A percentile compares a stretch with the other conserved stretches of the same genome.
These are phyloP conservation scores for Biscogniauxia marginata DNA, from an alignment of 2,329 filamentous ascomycete species.

Conservation along the genomic window DNA sequence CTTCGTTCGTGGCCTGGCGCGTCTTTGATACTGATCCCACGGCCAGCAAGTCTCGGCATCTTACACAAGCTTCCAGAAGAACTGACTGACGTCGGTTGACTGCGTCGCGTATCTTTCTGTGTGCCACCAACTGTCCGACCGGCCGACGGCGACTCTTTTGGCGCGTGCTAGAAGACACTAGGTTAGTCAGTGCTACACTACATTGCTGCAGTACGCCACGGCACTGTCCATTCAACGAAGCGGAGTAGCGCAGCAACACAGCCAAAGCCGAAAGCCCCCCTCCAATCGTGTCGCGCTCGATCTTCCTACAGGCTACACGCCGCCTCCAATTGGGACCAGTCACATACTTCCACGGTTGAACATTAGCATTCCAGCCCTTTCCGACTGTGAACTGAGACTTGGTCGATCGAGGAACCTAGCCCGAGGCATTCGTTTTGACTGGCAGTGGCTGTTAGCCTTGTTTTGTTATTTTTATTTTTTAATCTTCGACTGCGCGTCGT, in stretches of 20 bases:
- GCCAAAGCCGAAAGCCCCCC: slow-evolving; percentile 10
- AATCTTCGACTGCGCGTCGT: not conserved
- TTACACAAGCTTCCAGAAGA: not conserved
- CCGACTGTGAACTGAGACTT: slow-evolving; percentile 18
- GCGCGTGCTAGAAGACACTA: too few relatives aligned
- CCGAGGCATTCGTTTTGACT: slow-evolving; percentile 17
- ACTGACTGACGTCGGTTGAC: too few relatives aligned
- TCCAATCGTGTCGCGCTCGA: slow-evolving; percentile 8
- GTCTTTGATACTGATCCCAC: not conserved
- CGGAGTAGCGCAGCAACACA: not conserved
- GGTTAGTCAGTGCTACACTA: not conserved
- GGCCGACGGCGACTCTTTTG: not conserved
- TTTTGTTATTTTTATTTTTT: slow-evolving; percentile 3
- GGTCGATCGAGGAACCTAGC: slow-evolving; percentile 13
- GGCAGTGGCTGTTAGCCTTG: slow-evolving; percentile 11
- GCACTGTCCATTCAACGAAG: not conserved
- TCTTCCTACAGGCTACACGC: not conserved
- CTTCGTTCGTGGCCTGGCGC: not conserved
- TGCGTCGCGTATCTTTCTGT: slow-evolving; percentile 15
- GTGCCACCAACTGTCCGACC: slow-evolving; percentile 6
- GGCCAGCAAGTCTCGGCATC: not conserved
- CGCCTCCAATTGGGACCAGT: slow-evolving; percentile 10
- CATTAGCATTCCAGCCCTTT: slow-evolving; percentile 21
- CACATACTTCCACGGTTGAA: slow-evolving; percentile 9
- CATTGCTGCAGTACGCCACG: not conserved